phyloP scores from a whole-genome alignment of 495 filamentous ascomycete genomes.

The Tetracladium marchalianum region DNA sequence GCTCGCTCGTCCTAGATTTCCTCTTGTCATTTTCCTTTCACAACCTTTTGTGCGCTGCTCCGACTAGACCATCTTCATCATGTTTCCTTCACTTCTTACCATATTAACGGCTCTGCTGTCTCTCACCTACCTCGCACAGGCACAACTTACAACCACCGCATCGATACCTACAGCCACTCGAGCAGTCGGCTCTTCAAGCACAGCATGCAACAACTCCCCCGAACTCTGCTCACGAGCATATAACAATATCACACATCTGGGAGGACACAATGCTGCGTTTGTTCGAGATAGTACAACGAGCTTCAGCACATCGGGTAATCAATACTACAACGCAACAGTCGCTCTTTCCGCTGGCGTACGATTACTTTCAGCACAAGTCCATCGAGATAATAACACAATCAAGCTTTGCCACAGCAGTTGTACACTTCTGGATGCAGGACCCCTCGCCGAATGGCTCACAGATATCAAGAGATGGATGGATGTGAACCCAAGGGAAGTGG shows the following conservation, averaged over 20 bases:
- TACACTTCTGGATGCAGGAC: conserved; percentile 52
- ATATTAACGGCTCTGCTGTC: conserved; percentile 12
- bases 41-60: too few species aligned
- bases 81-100: conserved; percentile 10
- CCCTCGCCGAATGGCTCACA: conserved; percentile 44
- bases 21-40: too few species aligned
- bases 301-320: conserved; percentile 51
- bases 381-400: conserved; percentile 39
- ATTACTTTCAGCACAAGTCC: conserved; percentile 61
- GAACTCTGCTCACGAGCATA: conserved; percentile 51
- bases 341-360: conserved; percentile 61
- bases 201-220: conserved; percentile 58
- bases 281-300: conserved; percentile 42
- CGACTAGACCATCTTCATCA: background rate
- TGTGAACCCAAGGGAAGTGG: conserved; percentile 52
- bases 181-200: conserved; percentile 10
- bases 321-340: conserved; percentile 52
- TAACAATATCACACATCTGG: conserved; percentile 57
- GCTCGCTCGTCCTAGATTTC: too few species aligned
- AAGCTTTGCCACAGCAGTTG: conserved; percentile 60
- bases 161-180: conserved; percentile 4
- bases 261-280: conserved; percentile 61
- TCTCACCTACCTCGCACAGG: conserved; percentile 2
- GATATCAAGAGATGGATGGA: conserved; percentile 57
- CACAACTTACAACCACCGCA: conserved; percentile 5